Base-by-base conservation (phyloP, 495 filamentous ascomycete genomes). In the Penicillium malachiteum region DNA sequence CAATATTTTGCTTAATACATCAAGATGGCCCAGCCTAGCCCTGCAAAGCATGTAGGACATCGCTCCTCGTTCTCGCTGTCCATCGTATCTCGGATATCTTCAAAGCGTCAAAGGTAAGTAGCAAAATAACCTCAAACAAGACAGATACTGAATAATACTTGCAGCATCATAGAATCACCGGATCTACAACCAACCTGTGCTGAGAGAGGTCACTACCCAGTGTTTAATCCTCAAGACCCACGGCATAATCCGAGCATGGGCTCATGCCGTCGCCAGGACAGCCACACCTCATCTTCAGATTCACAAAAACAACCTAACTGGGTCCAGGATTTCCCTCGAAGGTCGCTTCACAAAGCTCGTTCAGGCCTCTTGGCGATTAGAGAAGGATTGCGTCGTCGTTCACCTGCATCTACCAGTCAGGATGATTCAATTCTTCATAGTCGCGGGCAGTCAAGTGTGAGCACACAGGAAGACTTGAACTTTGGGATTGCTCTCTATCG, bases 191-290 rank as follows among this genome's bases (percentile, higher is more conserved):
- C 62, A 35, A 59, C 61, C 3, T 75, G 69, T 34, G 60, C 66
- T 14, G 71, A 75, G 55, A 71, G 52, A 43, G 48, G 51, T 17
- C 67, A 72, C 45, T 76, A 75, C 49, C 73, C 73, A 1, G 49
- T 76, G 9, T 76, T 70, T 46, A 58, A 75, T 46, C 68, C 71
- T 17, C 55, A 55, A 26, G 63, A 75, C 33, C 71, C 69, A 53
- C 58, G 67, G 18, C 73, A 76, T 38, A 75, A 72, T 33, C 70
- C 62, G 7, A 16, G 33, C 12, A 14, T 44, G 3, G 14, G 17
- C 8, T 16, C 50, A 1, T 64, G 54, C 49, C 18, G 48, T 8
- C 49, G 55, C 11, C 52, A 56, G 18, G 57, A 55, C 0, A 52
- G 57, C 42, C 50, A 48, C 1, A 50, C 49, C 13, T 57, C 62